A percentile compares a stretch with the other conserved stretches of the same genome.
phyloP scores from a whole-genome alignment of 202 grass and related monocot genomes.

The Panicum virgatum region DNA sequence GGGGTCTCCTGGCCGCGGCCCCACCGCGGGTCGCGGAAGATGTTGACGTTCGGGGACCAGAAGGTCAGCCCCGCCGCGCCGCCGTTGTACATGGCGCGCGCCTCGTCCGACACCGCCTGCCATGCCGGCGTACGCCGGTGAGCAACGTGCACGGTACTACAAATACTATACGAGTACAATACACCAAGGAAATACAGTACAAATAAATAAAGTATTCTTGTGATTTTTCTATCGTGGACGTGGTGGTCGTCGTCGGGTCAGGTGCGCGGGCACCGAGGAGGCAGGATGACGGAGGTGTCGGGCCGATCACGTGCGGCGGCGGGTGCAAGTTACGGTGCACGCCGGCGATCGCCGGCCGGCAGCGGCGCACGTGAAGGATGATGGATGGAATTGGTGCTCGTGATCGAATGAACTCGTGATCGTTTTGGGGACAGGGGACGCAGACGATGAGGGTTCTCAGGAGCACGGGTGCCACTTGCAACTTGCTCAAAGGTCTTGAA shows the following conservation, averaged over 20 bases:
- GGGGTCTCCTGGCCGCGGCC: slow-evolving; percentile 86
- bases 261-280: background rate
- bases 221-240: too few relatives aligned
- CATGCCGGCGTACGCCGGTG: too few relatives aligned
- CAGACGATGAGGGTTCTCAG: too few relatives aligned
- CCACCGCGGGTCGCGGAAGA: slow-evolving; percentile 90
- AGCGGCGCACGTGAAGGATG: background rate
- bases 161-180: too few relatives aligned
- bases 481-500: too few relatives aligned
- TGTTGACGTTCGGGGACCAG: slow-evolving; percentile 95
- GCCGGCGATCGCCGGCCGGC: background rate
- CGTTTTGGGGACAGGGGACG: too few relatives aligned
- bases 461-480: too few relatives aligned
- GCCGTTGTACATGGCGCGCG: slow-evolving; percentile 79
- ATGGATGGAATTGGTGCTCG: background rate
- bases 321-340: background rate
- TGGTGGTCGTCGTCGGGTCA: too few relatives aligned
- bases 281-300: background rate
- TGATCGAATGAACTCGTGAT: background rate
- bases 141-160: too few relatives aligned
- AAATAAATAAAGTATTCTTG: too few relatives aligned
- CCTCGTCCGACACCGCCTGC: slow-evolving; percentile 82
- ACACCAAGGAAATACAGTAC: background rate
- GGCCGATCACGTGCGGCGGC: slow-evolving; percentile 34
- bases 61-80: slow-evolving; percentile 68